phyloP scores from a whole-genome alignment of 2,329 filamentous ascomycete genomes.

The Sporothrix inflata region DNA sequence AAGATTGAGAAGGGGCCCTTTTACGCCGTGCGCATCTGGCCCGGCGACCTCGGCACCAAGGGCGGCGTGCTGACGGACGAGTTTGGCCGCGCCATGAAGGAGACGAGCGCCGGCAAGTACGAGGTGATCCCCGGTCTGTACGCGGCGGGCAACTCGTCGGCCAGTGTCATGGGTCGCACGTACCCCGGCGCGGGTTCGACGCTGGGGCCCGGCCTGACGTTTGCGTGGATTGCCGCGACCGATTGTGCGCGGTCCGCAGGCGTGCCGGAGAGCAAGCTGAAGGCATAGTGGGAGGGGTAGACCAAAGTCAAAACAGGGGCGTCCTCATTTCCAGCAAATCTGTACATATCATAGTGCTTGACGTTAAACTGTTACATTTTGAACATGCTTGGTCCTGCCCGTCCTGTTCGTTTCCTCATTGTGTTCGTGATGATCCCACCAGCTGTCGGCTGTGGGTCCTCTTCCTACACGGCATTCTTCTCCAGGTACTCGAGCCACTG shows the following conservation, averaged over 20 bases:
- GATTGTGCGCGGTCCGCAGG: constrained; percentile 22
- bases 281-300: background rate
- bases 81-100: constrained; percentile 33
- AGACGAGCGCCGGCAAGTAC: constrained; percentile 41
- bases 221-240: constrained; percentile 40
- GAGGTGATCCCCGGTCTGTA: constrained; percentile 66
- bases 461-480: constrained; percentile 51
- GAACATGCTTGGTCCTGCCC: background rate
- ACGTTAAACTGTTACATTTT: background rate
- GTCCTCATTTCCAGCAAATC: background rate
- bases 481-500: constrained; percentile 87
- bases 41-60: constrained; percentile 46
- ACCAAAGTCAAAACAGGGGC: background rate
- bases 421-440: background rate
- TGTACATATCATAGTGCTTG: background rate
- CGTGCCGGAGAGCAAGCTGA: constrained; percentile 21
- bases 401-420: background rate
- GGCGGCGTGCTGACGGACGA: constrained; percentile 44
- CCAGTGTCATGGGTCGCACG: constrained; percentile 42
- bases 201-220: constrained; percentile 44
- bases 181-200: constrained; percentile 44
- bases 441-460: background rate
- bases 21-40: constrained; percentile 42
- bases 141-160: constrained; percentile 59
- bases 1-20: constrained; percentile 39